Conservation (phyloP, 345 rosid species). For the Populus pruinosa region DNA sequence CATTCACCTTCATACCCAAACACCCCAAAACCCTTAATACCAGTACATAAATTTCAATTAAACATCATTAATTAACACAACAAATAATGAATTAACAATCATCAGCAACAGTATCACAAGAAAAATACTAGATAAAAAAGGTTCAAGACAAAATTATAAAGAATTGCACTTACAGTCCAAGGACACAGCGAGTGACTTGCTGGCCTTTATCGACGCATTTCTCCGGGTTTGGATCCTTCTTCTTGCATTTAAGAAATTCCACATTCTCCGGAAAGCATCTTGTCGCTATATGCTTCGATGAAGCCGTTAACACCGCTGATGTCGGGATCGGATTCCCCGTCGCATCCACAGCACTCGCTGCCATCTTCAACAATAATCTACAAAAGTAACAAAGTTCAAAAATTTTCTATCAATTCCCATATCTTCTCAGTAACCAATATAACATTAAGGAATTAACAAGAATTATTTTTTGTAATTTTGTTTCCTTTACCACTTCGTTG, state of each 20-base stretch:
- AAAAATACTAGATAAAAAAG: not conserved
- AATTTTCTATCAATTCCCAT: not conserved
- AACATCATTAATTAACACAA: not conserved
- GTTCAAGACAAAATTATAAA: not conserved
- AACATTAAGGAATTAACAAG: not conserved
- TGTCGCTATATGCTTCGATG: slow-evolving; percentile 75
- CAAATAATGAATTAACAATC: not conserved
- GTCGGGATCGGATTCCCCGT: slow-evolving; percentile 87
- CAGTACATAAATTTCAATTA: not conserved
- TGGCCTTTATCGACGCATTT: slow-evolving; percentile 93
- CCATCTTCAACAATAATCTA: slow-evolving; percentile 27
- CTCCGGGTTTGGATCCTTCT: slow-evolving; percentile 97
- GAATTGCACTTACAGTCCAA: slow-evolving; percentile 58
- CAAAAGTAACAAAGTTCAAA: not conserved
- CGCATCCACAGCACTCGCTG: slow-evolving; percentile 68
- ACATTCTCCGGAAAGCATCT: slow-evolving; percentile 75
- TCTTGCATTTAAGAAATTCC: slow-evolving; percentile 90
- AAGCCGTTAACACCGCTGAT: slow-evolving; percentile 80
- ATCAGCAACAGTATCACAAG: not conserved
- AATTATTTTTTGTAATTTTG: not conserved
- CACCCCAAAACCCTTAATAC: not conserved
- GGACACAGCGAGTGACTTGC: slow-evolving; percentile 93
- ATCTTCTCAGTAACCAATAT: slow-evolving; percentile 14
- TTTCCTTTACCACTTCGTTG: slow-evolving; percentile 1
- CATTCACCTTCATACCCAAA: not conserved